A percentile compares a stretch with the other conserved stretches of the same genome.
These are phyloP conservation scores for Psilocybe sp. DNA, from an alignment of 768 basidiomycete genomes.

Conservation along the genomic window DNA sequence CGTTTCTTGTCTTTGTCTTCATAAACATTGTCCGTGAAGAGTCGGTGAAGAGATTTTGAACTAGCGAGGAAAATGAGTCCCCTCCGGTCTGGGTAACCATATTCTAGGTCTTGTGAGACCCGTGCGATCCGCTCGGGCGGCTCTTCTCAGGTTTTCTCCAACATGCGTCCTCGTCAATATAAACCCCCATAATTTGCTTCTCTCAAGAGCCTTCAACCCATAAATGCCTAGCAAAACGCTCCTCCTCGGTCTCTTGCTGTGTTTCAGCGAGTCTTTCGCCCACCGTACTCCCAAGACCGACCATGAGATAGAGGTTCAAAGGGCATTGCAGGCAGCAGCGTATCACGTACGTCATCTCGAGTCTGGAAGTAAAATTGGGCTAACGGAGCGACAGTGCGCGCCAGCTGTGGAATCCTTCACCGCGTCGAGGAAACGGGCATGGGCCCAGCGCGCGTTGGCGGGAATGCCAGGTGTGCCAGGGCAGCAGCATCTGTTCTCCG, in stretches of 20 bases:
- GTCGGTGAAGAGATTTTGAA: no score
- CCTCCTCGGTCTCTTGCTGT: slow-evolving; percentile 19
- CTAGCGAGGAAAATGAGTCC: no score
- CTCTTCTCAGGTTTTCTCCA: not conserved
- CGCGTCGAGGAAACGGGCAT: slow-evolving; percentile 44
- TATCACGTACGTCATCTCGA: slow-evolving; percentile 38
- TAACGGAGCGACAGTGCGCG: slow-evolving; percentile 39
- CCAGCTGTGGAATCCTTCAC: slow-evolving; percentile 51
- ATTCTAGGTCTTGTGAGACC: not conserved
- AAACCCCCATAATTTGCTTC: no score
- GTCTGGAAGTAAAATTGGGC: not conserved
- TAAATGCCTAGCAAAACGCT: not conserved
- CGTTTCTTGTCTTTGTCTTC: no score
- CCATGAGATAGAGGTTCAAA: slow-evolving; percentile 45
- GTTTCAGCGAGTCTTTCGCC: slow-evolving; percentile 23
- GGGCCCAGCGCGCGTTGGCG: slow-evolving; percentile 36
- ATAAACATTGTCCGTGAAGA: no score
- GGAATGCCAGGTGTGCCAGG: slow-evolving; percentile 16
- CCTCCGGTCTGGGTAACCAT: not conserved
- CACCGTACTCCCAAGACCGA: slow-evolving; percentile 44
- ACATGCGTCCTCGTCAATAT: slow-evolving; percentile 6
- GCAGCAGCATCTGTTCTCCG: slow-evolving; percentile 37
- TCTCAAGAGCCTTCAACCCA: no score
- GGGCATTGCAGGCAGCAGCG: slow-evolving; percentile 48
- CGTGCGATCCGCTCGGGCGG: not conserved